These are phyloP conservation scores for Dictyostelium firmibasis DNA, from an alignment of 78 protist genomes.

Conservation along the genomic window DNA sequence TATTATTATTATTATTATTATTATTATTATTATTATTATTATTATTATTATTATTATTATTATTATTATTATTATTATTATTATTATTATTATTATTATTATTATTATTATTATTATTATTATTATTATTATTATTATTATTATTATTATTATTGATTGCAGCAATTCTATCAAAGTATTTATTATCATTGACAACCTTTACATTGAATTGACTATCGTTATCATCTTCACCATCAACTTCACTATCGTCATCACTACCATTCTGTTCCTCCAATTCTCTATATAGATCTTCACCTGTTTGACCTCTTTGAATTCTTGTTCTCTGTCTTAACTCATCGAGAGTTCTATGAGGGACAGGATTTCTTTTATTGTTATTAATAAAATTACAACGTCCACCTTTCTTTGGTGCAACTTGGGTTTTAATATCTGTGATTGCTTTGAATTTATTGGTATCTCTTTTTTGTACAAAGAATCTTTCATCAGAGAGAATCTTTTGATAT, in stretches of 20 bases:
- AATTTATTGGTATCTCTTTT: not conserved
- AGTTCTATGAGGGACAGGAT: not conserved
- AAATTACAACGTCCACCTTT: not conserved
- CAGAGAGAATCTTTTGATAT: not conserved
- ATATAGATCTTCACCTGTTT: not conserved
- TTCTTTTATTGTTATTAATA: not conserved
- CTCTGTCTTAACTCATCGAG: not conserved
- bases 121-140: too few relatives aligned
- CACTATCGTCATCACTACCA: not conserved
- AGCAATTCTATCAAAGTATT: not conserved
- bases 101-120: too few relatives aligned
- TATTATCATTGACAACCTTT: not conserved
- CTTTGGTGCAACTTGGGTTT: not conserved
- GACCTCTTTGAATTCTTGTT: not conserved
- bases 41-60: too few relatives aligned
- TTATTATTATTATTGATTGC: not conserved
- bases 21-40: too few relatives aligned
- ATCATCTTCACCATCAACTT: not conserved
- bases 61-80: too few relatives aligned
- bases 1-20: too few relatives aligned
- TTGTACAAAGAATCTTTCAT: not conserved
- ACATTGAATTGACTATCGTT: not conserved
- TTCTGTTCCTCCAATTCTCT: not conserved
- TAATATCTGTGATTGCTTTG: not conserved
- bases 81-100: too few relatives aligned